Conservation (phyloP, 208 protist species). For the Wallacemonas rigidus region DNA sequence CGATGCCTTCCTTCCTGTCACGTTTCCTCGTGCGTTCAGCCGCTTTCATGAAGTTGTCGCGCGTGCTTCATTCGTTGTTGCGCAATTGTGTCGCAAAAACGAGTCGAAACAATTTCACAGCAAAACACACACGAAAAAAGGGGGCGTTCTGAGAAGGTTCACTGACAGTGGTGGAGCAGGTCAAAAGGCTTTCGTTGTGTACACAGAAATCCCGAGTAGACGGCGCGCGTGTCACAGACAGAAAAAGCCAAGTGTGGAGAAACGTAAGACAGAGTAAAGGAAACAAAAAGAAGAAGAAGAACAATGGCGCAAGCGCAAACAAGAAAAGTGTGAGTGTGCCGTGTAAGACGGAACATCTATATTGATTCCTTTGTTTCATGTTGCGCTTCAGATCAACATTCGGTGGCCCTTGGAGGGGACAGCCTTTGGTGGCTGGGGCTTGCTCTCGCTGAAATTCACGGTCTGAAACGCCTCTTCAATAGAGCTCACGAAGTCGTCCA, state of each 20-base stretch:
- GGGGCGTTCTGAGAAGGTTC: too few relatives aligned
- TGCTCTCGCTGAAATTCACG: constrained; percentile 13
- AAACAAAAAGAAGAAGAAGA: constrained; percentile 23
- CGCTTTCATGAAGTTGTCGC: constrained; percentile 8
- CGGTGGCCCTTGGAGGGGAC: constrained; percentile 39
- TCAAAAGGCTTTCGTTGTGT: too few relatives aligned
- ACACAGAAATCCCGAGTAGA: too few relatives aligned
- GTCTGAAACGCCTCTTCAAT: constrained; percentile 49
- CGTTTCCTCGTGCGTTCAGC: background rate
- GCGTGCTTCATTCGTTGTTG: constrained; percentile 9
- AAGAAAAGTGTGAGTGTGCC: background rate
- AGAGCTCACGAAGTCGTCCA: constrained; percentile 41
- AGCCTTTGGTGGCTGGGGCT: constrained; percentile 16
- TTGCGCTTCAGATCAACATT: constrained; percentile 54
- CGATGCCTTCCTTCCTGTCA: background rate
- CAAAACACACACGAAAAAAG: too few relatives aligned
- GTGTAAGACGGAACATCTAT: background rate
- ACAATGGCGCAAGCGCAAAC: background rate
- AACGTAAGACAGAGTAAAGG: constrained; percentile 9
- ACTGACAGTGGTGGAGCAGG: too few relatives aligned
- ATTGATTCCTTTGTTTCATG: background rate
- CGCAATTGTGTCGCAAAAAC: background rate
- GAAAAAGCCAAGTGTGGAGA: too few relatives aligned
- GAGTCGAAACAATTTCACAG: too few relatives aligned
- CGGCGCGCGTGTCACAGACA: too few relatives aligned